A percentile compares a stretch with the other conserved stretches of the same genome.
phyloP scores from a whole-genome alignment of 495 filamentous ascomycete species.

The Letharia lupina region DNA sequence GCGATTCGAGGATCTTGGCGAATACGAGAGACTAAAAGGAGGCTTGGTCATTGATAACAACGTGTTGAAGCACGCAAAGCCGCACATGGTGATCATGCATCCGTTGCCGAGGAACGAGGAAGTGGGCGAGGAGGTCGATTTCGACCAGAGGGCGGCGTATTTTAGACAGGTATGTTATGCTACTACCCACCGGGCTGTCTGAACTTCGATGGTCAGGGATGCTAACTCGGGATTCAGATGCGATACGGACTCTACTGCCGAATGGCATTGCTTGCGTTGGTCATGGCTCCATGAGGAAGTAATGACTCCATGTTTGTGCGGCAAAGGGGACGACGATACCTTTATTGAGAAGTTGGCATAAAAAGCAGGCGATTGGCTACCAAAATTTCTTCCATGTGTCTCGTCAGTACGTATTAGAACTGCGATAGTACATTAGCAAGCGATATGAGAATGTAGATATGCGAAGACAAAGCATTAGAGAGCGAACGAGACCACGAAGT shows the following conservation, averaged over 20 bases:
- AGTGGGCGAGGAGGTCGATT: constrained; percentile 91
- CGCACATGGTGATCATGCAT: constrained; percentile 87
- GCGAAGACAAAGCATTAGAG: not conserved
- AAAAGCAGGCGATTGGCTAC: not conserved
- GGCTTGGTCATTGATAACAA: constrained; percentile 79
- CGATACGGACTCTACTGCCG: constrained; percentile 93
- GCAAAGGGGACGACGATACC: not conserved
- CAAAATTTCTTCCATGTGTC: not conserved
- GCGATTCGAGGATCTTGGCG: constrained; percentile 66
- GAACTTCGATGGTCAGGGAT: not conserved
- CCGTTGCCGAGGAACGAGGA: constrained; percentile 88
- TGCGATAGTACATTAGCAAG: not conserved
- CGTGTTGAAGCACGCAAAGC: constrained; percentile 86
- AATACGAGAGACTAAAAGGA: constrained; percentile 83
- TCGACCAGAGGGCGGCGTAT: constrained; percentile 93
- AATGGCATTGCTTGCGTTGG: constrained; percentile 90
- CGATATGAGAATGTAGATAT: not conserved
- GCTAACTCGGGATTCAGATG: constrained; percentile 62
- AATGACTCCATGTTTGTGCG: not conserved
- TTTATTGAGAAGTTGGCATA: not conserved
- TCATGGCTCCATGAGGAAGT: constrained; percentile 54
- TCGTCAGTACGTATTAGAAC: not conserved
- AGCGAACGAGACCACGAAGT: not conserved
- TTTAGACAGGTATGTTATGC: constrained; percentile 83
- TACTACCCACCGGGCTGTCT: constrained; percentile 1